A percentile compares a stretch with the other conserved stretches of the same genome.
Conservation (phyloP, 768 basidiomycete genomes). For the Gloeopeniophorella convolvens region DNA sequence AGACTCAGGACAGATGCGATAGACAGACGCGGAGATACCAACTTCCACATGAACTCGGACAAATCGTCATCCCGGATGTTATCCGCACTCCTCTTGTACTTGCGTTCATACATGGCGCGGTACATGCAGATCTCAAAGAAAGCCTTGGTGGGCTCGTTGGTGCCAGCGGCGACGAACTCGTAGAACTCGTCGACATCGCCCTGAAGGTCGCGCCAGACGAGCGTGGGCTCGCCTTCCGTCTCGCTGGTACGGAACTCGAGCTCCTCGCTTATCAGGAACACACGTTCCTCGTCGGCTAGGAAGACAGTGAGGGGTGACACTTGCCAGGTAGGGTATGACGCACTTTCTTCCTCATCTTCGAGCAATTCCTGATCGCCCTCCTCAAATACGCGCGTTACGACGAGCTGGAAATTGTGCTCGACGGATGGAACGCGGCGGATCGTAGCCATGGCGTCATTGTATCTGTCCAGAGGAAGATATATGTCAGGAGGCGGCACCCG, state of each 20-base stretch:
- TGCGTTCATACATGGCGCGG: constrained; percentile 94
- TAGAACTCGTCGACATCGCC: constrained; percentile 91
- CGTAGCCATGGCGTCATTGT: constrained; percentile 92
- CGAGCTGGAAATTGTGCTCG: constrained; percentile 82
- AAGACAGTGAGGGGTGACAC: constrained; percentile 8
- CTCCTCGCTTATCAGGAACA: constrained; percentile 86
- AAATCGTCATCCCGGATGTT: constrained; percentile 60
- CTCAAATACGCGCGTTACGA: constrained; percentile 94
- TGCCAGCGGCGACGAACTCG: constrained; percentile 80
- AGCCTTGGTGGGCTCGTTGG: constrained; percentile 68
- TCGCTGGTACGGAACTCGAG: constrained; percentile 78
- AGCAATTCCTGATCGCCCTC: constrained; percentile 93
- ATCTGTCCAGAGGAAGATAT: constrained; percentile 42
- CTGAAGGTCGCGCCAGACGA: constrained; percentile 87
- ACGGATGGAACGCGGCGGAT: constrained; percentile 76
- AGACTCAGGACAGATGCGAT: not conserved
- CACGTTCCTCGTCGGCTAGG: constrained; percentile 87
- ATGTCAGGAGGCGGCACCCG: not conserved
- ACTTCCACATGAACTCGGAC: constrained; percentile 79
- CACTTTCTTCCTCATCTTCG: constrained; percentile 90
- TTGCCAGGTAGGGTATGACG: constrained; percentile 23
- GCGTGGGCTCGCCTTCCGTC: constrained; percentile 70
- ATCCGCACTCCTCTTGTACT: constrained; percentile 69
- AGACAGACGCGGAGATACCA: constrained; percentile 27
- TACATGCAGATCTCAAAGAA: constrained; percentile 95